phyloP scores from a whole-genome alignment of 2,329 filamentous ascomycete species.

The Trichoderma sp. region DNA sequence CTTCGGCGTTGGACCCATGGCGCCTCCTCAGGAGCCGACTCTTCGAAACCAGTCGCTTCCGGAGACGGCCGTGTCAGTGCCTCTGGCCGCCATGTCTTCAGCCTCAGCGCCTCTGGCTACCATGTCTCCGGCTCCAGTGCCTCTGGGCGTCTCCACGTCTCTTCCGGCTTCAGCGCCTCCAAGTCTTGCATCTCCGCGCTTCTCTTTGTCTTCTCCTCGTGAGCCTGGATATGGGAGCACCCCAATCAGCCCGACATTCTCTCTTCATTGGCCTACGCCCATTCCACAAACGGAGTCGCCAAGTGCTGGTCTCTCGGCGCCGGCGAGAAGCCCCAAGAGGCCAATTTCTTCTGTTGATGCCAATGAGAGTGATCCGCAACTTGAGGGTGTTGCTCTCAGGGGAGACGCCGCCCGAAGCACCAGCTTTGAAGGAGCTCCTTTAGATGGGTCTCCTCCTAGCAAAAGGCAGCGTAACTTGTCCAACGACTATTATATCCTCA shows the following conservation, averaged over 20 bases:
- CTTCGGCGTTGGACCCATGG: neutral
- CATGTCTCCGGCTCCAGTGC: no score
- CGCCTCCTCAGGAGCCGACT: neutral
- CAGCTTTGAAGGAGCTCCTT: constrained; percentile 44
- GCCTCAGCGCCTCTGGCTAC: no score
- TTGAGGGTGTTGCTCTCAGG: constrained; percentile 59
- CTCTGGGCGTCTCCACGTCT: neutral
- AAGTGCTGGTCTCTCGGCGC: neutral
- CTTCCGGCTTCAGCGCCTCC: neutral
- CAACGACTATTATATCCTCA: neutral
- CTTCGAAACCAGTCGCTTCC: neutral
- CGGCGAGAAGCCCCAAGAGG: neutral
- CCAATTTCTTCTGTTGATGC: constrained; percentile 46
- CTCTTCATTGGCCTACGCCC: neutral
- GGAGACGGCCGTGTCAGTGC: neutral
- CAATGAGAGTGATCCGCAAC: constrained; percentile 54
- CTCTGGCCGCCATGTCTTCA: no score
- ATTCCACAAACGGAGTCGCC: neutral
- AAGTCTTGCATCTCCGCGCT: neutral
- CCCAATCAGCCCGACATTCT: neutral
- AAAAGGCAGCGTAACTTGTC: neutral
- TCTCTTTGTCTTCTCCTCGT: neutral
- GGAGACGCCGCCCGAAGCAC: constrained; percentile 50
- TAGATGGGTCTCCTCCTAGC: constrained; percentile 26
- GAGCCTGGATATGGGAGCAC: neutral